Evolutionary conservation across 371 early-diverging fungal genomes (phyloP), one percentile per base, ranked within the genome.

Genomic region (Cokeromyces recurvatus): DNA sequence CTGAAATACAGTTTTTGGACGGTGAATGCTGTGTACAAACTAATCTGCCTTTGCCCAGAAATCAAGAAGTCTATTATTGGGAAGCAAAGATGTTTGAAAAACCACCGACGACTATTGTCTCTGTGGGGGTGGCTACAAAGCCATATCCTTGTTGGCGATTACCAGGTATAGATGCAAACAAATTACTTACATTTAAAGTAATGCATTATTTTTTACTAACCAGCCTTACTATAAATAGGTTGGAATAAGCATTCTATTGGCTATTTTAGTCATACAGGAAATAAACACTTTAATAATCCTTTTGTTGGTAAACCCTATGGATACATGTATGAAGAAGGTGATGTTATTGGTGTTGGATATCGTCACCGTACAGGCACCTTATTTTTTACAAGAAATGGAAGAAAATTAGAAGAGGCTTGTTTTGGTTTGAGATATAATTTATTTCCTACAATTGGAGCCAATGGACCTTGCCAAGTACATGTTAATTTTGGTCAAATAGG

Each of bases 331-430:
- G 64, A 64, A 47, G 79, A 81, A 36, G 88, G 87, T 6, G 90
- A 89, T 60, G 85, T 86, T 11, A 77, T 90, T 39, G 90, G 90
- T 17, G 78, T 87, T 16, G 89, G 89, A 7, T 85, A 84, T 61
- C 77, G 85, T 52, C 87, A 84, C 47, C 78, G 81, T 41, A 79
- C 82, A 43, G 88, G 90, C 32, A 77, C 82, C 1, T 59, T 89
- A 24, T 89, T 87, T 61, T 89, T 87, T 42, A 89, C 90, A n/a
- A 74, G 79, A 32, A 89, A 90, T 56, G 90, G 90, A n/a, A 74
- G 74, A 32, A 77, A 74, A 53, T 31, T 79, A 15, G 79, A 78
- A 21, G 79, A 79, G 47, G 79, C 82, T 10, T 75, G 67, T 39
- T 71, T 72, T 17, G 78, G 77, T 0, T 48, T 77, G n/a, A 52